Percentiles rank a stretch among this genome's conserved stretches.
Evolutionary conservation across 2,329 filamentous ascomycete species (phyloP).

Genomic region (Aspergillus terreus): DNA sequence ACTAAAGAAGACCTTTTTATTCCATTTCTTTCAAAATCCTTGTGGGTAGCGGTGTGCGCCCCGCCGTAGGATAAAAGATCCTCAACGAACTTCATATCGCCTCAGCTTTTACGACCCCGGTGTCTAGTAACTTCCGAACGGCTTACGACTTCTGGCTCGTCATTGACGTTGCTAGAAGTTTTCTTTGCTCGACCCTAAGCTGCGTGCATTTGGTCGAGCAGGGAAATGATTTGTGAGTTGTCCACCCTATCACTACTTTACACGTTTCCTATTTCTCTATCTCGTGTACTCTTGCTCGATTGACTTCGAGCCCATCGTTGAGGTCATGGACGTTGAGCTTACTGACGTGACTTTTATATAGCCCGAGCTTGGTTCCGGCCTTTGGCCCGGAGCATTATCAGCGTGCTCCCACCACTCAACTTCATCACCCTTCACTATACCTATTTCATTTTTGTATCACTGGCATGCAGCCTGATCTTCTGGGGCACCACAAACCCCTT

Average conservation of each 20-base stretch:
- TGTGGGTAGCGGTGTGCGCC: slow-evolving; percentile 18
- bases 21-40: slow-evolving; percentile 13
- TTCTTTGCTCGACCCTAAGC: too few relatives aligned
- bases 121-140: background rate
- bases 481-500: slow-evolving; percentile 51
- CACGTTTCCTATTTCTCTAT: background rate
- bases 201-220: background rate
- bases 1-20: slow-evolving; percentile 6
- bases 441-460: slow-evolving; percentile 58
- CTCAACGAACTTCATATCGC: background rate
- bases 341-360: slow-evolving; percentile 3
- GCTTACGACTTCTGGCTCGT: too few relatives aligned
- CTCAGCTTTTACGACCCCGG: background rate
- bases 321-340: background rate
- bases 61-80: background rate
- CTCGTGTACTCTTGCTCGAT: background rate
- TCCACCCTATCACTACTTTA: background rate
- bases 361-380: slow-evolving; percentile 18
- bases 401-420: slow-evolving; percentile 44
- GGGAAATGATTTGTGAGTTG: background rate
- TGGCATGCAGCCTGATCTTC: slow-evolving; percentile 59
- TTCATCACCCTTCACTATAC: slow-evolving; percentile 64
- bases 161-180: too few relatives aligned
- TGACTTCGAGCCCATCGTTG: background rate
- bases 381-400: slow-evolving; percentile 21